These are phyloP conservation scores for Eruca vesicaria DNA, from an alignment of 441 rosid species.

Conservation along the genomic window DNA sequence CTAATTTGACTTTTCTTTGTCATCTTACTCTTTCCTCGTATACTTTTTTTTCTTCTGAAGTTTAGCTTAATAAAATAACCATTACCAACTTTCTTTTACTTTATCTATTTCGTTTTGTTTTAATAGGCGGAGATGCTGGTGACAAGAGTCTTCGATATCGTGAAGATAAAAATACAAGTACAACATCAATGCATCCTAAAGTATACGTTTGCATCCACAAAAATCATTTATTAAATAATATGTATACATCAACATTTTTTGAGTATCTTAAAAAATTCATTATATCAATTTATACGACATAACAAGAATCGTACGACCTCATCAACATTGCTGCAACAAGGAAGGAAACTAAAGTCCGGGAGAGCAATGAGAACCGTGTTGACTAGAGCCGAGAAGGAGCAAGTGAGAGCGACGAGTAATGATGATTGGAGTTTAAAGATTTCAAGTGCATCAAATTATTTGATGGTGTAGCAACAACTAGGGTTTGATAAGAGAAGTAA, in stretches of 20 bases:
- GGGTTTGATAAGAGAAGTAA: conserved; percentile 20
- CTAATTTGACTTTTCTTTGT: neutral
- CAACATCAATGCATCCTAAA: neutral
- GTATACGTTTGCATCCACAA: neutral
- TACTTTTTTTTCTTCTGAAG: neutral
- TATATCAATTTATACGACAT: neutral
- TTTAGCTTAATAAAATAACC: neutral
- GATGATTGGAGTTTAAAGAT: neutral
- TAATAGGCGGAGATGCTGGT: conserved; percentile 8
- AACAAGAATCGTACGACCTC: neutral
- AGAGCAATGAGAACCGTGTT: neutral
- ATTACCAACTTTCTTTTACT: neutral
- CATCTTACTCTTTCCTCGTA: neutral
- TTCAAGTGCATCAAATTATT: conserved; percentile 1
- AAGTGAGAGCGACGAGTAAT: neutral
- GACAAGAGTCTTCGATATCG: neutral
- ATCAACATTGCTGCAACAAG: conserved; percentile 3
- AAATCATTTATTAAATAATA: neutral
- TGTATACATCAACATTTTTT: neutral
- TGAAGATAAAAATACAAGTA: conserved; percentile 6
- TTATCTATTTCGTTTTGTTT: neutral
- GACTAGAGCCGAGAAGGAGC: neutral
- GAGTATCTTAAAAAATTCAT: neutral
- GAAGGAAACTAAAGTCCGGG: conserved; percentile 5
- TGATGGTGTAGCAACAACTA: conserved; percentile 7